Evolutionary conservation across 305 asterid genomes (phyloP).

Genomic region (Euphrasia arctica): DNA sequence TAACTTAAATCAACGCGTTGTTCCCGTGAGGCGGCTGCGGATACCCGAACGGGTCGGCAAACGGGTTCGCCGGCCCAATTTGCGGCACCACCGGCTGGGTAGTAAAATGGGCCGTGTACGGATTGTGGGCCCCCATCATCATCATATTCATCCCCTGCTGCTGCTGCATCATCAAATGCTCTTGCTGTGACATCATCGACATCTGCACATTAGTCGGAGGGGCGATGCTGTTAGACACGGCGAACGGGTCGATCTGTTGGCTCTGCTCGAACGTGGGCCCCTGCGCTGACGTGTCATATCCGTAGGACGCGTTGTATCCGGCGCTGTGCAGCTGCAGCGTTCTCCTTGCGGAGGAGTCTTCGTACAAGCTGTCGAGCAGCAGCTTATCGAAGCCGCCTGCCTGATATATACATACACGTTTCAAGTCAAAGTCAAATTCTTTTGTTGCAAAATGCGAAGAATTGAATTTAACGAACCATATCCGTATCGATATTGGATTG

Average conservation of each 20-base stretch:
- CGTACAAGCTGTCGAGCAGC: conserved; percentile 79
- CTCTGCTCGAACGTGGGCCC: conserved; percentile 29
- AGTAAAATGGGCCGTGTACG: conserved; percentile 24
- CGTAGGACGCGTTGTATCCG: conserved; percentile 53
- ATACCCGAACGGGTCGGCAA: conserved; percentile 37
- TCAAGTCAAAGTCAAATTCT: not conserved
- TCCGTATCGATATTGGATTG: conserved; percentile 29
- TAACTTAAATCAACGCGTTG: conserved; percentile 32
- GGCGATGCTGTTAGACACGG: conserved; percentile 51
- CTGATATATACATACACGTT: conserved; percentile 26
- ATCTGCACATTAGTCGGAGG: conserved; percentile 64
- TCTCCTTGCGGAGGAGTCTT: conserved; percentile 58
- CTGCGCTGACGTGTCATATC: conserved; percentile 37
- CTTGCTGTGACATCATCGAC: conserved; percentile 64
- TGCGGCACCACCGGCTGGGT: conserved; percentile 25
- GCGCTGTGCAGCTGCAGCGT: conserved; percentile 59
- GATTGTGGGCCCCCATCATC: conserved; percentile 34
- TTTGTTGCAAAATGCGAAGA: not conserved
- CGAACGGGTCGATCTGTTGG: conserved; percentile 53
- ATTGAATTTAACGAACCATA: conserved; percentile 33
- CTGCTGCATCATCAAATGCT: conserved; percentile 31
- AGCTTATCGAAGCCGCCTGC: conserved; percentile 86
- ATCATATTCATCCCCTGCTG: conserved; percentile 21
- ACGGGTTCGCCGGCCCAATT: conserved; percentile 34
- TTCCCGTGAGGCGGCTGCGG: conserved; percentile 38